These are phyloP conservation scores for Nematocida minor DNA, from an alignment of 371 early-diverging fungal species.

Conservation along the genomic window DNA sequence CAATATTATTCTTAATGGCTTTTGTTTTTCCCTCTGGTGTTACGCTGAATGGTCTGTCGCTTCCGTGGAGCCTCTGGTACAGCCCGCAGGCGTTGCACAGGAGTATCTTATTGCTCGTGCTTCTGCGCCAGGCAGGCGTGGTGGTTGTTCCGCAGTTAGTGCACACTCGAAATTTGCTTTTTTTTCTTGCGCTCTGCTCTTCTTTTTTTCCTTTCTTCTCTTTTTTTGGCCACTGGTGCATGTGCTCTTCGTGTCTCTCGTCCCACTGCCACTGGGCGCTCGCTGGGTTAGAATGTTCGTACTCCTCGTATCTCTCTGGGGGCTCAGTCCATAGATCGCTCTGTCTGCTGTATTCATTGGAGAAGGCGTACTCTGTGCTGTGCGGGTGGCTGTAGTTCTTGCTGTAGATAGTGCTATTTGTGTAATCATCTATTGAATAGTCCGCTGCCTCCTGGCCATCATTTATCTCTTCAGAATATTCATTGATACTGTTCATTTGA, in stretches of 20 bases:
- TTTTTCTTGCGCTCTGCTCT: conserved; percentile 48
- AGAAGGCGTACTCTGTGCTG: background rate
- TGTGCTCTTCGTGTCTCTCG: background rate
- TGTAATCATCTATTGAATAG: conserved; percentile 7
- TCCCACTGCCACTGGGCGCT: background rate
- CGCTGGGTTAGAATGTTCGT: background rate
- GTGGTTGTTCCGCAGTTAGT: conserved; percentile 73
- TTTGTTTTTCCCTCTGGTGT: conserved; percentile 64
- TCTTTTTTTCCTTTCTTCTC: conserved; percentile 34
- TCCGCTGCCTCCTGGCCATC: conserved; percentile 26
- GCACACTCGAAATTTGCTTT: conserved; percentile 67
- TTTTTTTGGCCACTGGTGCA: background rate
- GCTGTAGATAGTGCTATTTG: background rate
- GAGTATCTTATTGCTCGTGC: conserved; percentile 70
- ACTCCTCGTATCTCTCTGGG: background rate
- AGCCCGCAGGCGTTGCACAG: conserved; percentile 80
- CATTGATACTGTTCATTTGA: conserved; percentile 38
- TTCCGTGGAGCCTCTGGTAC: conserved; percentile 72
- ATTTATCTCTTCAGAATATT: conserved; percentile 41
- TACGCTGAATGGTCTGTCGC: conserved; percentile 61
- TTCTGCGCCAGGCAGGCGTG: conserved; percentile 80
- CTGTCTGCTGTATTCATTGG: background rate
- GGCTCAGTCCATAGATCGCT: background rate
- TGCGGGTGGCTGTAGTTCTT: too few species aligned
- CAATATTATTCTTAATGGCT: conserved; percentile 60